These are phyloP conservation scores for cucumber (Cucumis sativus) DNA, from an alignment of 306 rosid genomes.

Conservation along the genomic window Cucumber_9930_V3 NC_026660.2:8100001-8100500, in stretches of 20 bases:
- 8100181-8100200: slow-evolving; percentile 8
- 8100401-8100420: background rate
- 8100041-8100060: slow-evolving; percentile 11
- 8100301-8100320: background rate
- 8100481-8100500: background rate
- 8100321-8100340: background rate
- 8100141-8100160: slow-evolving; percentile 14
- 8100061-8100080: slow-evolving; percentile 8
- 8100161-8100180: slow-evolving; percentile 14
- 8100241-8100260: background rate
- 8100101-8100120: slow-evolving; percentile 14
- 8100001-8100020: slow-evolving; percentile 15
- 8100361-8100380: no score
- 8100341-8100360: slow-evolving; percentile 8
- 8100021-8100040: slow-evolving; percentile 14
- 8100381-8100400: slow-evolving; percentile 9
- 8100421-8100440: background rate
- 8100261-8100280: background rate
- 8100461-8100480: background rate
- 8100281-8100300: background rate
- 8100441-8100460: background rate
- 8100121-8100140: slow-evolving; percentile 16
- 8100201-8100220: slow-evolving; percentile 12
- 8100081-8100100: slow-evolving; percentile 13
- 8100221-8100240: background rate